A percentile compares a stretch with the other conserved stretches of the same genome.
Evolutionary conservation across 2,329 filamentous ascomycete species (phyloP).

Genomic region (Phialophora tarda): DNA sequence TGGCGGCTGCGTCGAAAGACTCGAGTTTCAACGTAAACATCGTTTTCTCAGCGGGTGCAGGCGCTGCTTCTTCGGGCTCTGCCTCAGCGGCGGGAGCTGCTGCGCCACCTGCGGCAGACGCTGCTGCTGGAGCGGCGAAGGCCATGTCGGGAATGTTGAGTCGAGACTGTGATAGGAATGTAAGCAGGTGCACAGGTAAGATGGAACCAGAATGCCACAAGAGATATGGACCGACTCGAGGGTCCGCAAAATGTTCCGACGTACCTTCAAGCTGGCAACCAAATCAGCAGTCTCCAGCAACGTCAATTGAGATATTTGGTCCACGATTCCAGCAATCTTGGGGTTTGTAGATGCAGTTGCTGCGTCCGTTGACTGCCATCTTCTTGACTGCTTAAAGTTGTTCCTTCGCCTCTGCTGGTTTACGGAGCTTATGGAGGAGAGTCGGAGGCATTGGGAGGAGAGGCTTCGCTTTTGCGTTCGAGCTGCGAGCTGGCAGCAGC

Average conservation of each 20-base stretch:
- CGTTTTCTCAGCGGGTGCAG: conserved; percentile 89
- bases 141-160: conserved; percentile 98
- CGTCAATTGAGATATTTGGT: conserved; percentile 98
- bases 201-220: background rate
- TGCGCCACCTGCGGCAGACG: conserved; percentile 62
- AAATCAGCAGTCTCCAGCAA: conserved; percentile 96
- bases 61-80: conserved; percentile 79
- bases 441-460: conserved; percentile 45
- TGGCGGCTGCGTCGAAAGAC: conserved; percentile 83
- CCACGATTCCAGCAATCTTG: conserved; percentile 93
- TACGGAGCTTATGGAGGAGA: conserved; percentile 49
- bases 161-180: conserved; percentile 65
- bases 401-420: conserved; percentile 46
- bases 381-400: conserved; percentile 57
- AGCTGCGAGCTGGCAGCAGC: conserved; percentile 33
- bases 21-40: conserved; percentile 95
- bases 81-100: conserved; percentile 65
- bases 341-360: conserved; percentile 70
- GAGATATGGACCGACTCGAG: background rate
- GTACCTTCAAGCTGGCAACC: conserved; percentile 91
- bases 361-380: conserved; percentile 87
- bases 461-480: conserved; percentile 41
- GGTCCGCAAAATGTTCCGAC: conserved; percentile 24
- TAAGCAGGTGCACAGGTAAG: background rate
- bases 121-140: conserved; percentile 80